These are phyloP conservation scores for Hirschioporus abietinus DNA, from an alignment of 768 basidiomycete genomes.

Conservation along the genomic window DNA sequence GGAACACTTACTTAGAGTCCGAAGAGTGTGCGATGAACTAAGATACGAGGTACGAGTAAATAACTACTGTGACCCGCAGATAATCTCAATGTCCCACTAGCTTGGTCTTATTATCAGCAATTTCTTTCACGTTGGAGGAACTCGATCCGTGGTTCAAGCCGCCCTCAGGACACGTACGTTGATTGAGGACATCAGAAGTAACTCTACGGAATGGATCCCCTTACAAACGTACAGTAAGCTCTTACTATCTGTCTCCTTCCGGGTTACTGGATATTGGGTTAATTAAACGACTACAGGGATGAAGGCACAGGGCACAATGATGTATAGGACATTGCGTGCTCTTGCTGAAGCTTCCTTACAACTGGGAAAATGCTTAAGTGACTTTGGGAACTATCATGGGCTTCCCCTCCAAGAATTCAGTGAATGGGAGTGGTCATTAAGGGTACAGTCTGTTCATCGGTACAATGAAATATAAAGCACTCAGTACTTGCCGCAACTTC, in stretches of 20 bases:
- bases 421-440: background rate
- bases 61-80: background rate
- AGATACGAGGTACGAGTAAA: background rate
- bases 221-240: background rate
- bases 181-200: background rate
- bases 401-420: background rate
- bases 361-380: background rate
- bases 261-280: background rate
- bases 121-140: background rate
- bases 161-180: background rate
- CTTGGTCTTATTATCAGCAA: background rate
- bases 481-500: background rate
- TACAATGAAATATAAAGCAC: background rate
- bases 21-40: background rate
- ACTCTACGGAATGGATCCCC: background rate
- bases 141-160: background rate
- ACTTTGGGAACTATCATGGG: background rate
- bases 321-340: background rate
- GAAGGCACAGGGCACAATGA: background rate
- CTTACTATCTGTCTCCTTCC: background rate
- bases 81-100: background rate
- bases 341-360: background rate
- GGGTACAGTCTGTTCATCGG: background rate
- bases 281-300: background rate
- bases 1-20: background rate